Evolutionary conservation across 2,329 filamentous ascomycete genomes (phyloP), one percentile per base, ranked within the genome.

Genomic region (Leptographium wingfieldii): DNA sequence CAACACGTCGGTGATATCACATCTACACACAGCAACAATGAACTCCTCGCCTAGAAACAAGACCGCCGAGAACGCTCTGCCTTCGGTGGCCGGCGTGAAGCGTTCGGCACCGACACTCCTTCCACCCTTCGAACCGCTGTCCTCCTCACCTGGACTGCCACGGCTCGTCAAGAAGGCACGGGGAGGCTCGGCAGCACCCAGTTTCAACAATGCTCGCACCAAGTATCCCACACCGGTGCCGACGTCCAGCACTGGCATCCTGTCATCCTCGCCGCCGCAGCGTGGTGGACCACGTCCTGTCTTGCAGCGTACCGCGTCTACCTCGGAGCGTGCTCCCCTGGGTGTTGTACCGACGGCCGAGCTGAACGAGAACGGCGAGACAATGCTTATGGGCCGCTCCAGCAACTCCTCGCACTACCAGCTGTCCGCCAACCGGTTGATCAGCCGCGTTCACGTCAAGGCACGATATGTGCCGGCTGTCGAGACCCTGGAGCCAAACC

Each of bases 321-420:
- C 84, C 60, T 87, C 88, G 3, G 91, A 95, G 67, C 87, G 94
- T 68, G 84, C 84, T 67, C 94, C 94, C 49, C 80, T 99, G 57
- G 86, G 86, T 58, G 82, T 87, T 57, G 85, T 99, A 57, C 90
- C 91, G n/a, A 84, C 85, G 27, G 78, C 97, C 64, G 83, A 89
- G 70, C 82, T 97, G 22, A 85, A 86, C 59, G 86, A 85, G 65
- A 90, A 88, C 73, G 92, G 92, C 64, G 89, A 95, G 67, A 77
- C 84, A 16, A 75, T 96, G 40, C 80, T 87, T 63, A 94, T 99
- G 87, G 94, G 94, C 64, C 84, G 94, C 65, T 96, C 92, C 6
- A 96, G 90, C 75, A 92, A 90, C 73, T 95, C 92, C 16, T 95
- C 91, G n/a, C 85, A 96, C 70, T 94, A 92, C 72, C 92, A 96